These are phyloP conservation scores for Amphibolis antarctica DNA, from an alignment of 106 monocot species.

Conservation along the genomic window DNA sequence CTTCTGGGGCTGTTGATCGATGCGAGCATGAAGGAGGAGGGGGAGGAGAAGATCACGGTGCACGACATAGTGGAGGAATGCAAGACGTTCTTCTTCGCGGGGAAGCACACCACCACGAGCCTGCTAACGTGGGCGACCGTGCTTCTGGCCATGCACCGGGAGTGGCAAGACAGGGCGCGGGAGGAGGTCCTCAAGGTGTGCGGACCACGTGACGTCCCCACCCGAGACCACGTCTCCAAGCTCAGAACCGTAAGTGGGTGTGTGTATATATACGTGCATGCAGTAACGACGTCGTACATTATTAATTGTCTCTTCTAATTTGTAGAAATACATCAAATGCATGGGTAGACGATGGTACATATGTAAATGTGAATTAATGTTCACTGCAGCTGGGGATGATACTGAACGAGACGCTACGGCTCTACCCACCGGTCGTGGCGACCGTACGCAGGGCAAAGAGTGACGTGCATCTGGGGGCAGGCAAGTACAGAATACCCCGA, in stretches of 20 bases:
- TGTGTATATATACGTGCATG: too few species aligned
- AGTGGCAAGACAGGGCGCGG: conserved; percentile 68
- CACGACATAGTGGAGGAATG: conserved; percentile 81
- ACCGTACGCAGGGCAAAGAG: conserved; percentile 24
- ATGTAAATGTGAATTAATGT: too few species aligned
- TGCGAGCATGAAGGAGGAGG: conserved; percentile 24
- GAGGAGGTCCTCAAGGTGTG: conserved; percentile 41
- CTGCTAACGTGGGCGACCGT: conserved; percentile 62
- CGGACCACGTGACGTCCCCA: conserved; percentile 8
- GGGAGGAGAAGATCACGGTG: conserved; percentile 31
- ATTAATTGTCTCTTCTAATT: too few species aligned
- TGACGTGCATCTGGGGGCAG: conserved; percentile 32
- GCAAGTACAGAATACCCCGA: conserved; percentile 34
- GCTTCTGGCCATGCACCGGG: conserved; percentile 50
- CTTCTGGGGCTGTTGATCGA: conserved; percentile 59
- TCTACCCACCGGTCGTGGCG: conserved; percentile 48
- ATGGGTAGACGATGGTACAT: too few species aligned
- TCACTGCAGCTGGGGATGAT: conserved; percentile 39
- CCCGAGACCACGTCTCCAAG: conserved; percentile 23
- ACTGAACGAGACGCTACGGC: conserved; percentile 63
- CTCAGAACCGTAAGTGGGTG: conserved; percentile 48
- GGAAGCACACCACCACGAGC: conserved; percentile 75
- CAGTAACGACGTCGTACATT: too few species aligned
- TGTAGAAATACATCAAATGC: too few species aligned
- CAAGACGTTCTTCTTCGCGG: conserved; percentile 92